Conservation (phyloP, 106 monocot genomes). For the Cymbidium sinense region DNA sequence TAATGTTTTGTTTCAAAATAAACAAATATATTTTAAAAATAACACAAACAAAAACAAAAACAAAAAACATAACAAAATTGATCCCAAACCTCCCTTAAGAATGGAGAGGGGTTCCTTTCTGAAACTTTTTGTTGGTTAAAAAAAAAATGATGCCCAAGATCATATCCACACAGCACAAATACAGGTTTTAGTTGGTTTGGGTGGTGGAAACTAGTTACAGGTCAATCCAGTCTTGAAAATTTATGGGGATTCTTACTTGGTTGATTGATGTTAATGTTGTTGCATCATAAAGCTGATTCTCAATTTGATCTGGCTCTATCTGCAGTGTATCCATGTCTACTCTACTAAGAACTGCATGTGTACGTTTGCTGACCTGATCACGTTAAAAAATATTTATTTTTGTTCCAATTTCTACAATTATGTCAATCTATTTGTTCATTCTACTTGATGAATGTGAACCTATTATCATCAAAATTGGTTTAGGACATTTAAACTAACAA, state of each 20-base stretch:
- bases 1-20: too few relatives aligned
- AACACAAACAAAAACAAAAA: too few relatives aligned
- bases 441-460: not conserved
- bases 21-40: too few relatives aligned
- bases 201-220: not conserved
- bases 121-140: too few relatives aligned
- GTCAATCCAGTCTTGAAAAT: not conserved
- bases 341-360: not conserved
- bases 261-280: not conserved
- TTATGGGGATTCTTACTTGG: not conserved
- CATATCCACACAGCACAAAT: not conserved
- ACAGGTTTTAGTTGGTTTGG: not conserved
- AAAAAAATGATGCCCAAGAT: too few relatives aligned
- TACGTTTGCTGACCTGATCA: not conserved
- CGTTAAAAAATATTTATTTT: not conserved
- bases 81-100: too few relatives aligned
- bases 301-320: not conserved
- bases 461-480: not conserved
- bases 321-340: not conserved
- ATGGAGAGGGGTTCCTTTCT: too few relatives aligned
- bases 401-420: not conserved
- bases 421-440: not conserved
- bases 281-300: not conserved
- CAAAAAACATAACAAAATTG: too few relatives aligned
- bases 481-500: not conserved